These are phyloP conservation scores for Sclerotinia trifoliorum DNA, from an alignment of 2,329 filamentous ascomycete genomes.

Conservation along the genomic window DNA sequence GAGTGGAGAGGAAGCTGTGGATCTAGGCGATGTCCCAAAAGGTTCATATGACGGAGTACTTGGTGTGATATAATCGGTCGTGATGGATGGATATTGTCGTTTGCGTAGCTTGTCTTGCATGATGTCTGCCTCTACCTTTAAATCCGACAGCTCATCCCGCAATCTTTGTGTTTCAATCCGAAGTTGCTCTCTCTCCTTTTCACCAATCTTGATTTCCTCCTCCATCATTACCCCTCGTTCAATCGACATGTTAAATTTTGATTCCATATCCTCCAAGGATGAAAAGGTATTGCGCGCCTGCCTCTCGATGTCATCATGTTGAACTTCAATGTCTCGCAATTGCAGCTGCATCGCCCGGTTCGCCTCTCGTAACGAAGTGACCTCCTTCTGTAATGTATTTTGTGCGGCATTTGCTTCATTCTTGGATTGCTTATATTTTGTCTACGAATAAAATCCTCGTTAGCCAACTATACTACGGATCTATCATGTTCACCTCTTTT, in stretches of 20 bases:
- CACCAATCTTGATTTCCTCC: constrained; percentile 86
- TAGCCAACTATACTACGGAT: constrained; percentile 26
- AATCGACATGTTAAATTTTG: constrained; percentile 92
- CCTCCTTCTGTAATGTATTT: constrained; percentile 87
- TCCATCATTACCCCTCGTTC: constrained; percentile 91
- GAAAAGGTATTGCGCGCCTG: constrained; percentile 95
- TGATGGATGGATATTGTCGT: constrained; percentile 58
- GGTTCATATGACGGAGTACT: constrained; percentile 58
- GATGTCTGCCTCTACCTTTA: constrained; percentile 94
- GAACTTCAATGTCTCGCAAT: constrained; percentile 92
- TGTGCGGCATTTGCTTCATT: constrained; percentile 81
- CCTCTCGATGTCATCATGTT: constrained; percentile 96
- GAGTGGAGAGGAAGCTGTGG: constrained; percentile 88
- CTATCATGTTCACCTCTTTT: constrained; percentile 18
- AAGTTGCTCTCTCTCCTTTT: constrained; percentile 85
- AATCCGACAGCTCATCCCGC: constrained; percentile 85
- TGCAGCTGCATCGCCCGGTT: constrained; percentile 79
- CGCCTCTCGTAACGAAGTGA: constrained; percentile 82
- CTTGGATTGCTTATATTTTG: constrained; percentile 96
- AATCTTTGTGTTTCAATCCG: constrained; percentile 89
- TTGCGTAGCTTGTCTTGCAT: constrained; percentile 90
- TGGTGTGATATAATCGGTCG: constrained; percentile 60
- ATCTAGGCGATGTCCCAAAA: constrained; percentile 74
- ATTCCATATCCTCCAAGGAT: constrained; percentile 93
- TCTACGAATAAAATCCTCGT: constrained; percentile 49